Evolutionary conservation across 495 filamentous ascomycete species (phyloP), one percentile per base, ranked within the genome.

Genomic region (Tetracladium setigerum): DNA sequence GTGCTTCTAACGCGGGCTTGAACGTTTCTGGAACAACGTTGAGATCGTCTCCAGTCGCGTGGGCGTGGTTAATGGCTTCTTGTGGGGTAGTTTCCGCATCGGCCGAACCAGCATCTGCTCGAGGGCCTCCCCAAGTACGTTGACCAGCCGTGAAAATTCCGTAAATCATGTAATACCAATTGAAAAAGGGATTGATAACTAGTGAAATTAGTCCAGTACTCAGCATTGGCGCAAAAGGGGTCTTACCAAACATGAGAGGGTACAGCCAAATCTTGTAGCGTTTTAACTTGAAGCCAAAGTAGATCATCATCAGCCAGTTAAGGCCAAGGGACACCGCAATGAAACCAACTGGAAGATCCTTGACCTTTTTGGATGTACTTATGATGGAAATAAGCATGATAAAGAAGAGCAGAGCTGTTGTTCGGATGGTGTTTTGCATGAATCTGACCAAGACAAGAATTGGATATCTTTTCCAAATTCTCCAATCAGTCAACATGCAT

Each of bases 91-190:
- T 95, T 42, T 80, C 58, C 9, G 73, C 65, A 61, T 94, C 87
- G 1, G 92, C 92, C 45, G 82, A 70, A 32, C 87, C 89, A 24
- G 92, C 91, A 65, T 98, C 92, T 0, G 89, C 89, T 52, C 92
- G 78, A 16, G 92, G 92, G 4, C 92, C 92, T 54, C 92, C 92
- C 92, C 92, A 98, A 4, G 92, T 98, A 31, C 92, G 76, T 61
- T 96, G 89, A 16, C 91, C 89, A 16, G 92, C 90, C 5, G 92
- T 98, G 62, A 94, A 95, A 24, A 82, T 80, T 41, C 78, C 78
- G 58, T 82, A 82, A 9, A 95, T 84, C 85, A 95, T 95, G 68
- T 97, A 98, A 32, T 88, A 73, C 92, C 92, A 98, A 65, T 98
- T 97, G 74, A 97, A 91, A 61, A 96, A 95, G 0, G 92, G 92